Evolutionary conservation across 805 yeast genomes (phyloP), one percentile per base, ranked within the genome.

Genomic region (Lachancea quebecensis): DNA sequence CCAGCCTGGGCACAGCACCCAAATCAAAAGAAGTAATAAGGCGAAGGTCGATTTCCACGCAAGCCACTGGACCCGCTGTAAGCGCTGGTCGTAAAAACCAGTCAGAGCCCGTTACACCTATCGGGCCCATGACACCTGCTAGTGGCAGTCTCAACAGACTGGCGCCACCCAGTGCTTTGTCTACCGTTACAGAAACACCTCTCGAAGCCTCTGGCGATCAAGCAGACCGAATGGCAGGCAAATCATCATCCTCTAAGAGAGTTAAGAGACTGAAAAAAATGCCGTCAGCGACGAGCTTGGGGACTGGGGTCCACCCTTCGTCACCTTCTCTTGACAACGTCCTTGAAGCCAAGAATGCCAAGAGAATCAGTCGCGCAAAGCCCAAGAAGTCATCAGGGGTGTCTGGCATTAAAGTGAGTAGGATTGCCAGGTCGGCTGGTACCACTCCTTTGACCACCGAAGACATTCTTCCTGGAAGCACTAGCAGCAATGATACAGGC

Each of bases 171-270:
- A 52, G 51, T 28, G 47, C 52, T 2, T 42, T 52, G 10, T 44
- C 56, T 1, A 48, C 58, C 14, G 55, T 54, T 10, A 32, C 50
- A 10, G 58, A 54, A 45, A 47, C 36, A 9, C 49, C 35, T 34
- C 44, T 17, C 38, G 46, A 38, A 47, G 46, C 25, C 42, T 36
- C 29, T 15, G 35, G 29, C 39, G 52, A 45, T 39, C 46, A 39
- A 12, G 43, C 40, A 25, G 38, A 42, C 33, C 47, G 44, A 6
- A 34, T 35, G n/a, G 33, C 44, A 10, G 40, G 45, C 25, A 45
- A 50, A 34, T 38, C 48, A 25, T 37, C 39, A 15, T 42, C 47
- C 11, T 36, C 47, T 12, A 44, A 40, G 48, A 35, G 36, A 36
- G 31, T 30, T 21, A 39, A 21, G 35, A 44, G 17, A 32, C 35